Base-by-base conservation (phyloP, 305 asterid genomes). In the Rubia occidens region DNA sequence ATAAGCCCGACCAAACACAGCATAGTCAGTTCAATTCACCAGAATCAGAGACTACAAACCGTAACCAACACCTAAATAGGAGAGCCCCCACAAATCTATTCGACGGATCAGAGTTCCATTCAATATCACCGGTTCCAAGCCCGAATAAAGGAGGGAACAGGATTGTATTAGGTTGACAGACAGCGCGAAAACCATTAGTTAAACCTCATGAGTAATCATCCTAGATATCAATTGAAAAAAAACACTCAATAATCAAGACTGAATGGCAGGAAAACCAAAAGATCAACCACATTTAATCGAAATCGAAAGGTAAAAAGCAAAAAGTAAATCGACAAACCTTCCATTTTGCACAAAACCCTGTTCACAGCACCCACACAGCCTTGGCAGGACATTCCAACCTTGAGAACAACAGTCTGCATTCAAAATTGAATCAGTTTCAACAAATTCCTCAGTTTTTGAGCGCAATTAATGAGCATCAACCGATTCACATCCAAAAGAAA, bases 341-440 rank as follows among this genome's bases (percentile, higher is more conserved):
- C 91, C 86, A 89, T 78, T 78, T 89, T 92, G 9, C 91, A 89
- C 8, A 92, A 84, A 75, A 87, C 96, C 82, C 98, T 82, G 77
- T 85, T 84, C 72, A 92, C 96, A 11, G 98, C 98, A 68, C 98
- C 96, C 10, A 82, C 88, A 35, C 96, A 92, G 61, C 98, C 98
- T 81, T 84, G 88, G 87, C 98, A 92, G 64, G 98, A 84, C 96
- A 92, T 92, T 80, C 81, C 89, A 76, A 92, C 98, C 79, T 88
- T 92, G 71, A 92, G 93, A 73, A 86, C 96, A 65, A 92, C 96
- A 67, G 93, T 89, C 98, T 92, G 87, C 76, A 71, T 67, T 49
- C 59, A 45, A 56, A 69, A 51, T 75, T 42, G 66, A 29, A 65
- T 15, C 21, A 44, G 37, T 3, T 14, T 9, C 56, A 51, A 3